These are phyloP conservation scores for Herpetomonas samuelpessoai DNA, from an alignment of 208 protist genomes.

Conservation along the genomic window DNA sequence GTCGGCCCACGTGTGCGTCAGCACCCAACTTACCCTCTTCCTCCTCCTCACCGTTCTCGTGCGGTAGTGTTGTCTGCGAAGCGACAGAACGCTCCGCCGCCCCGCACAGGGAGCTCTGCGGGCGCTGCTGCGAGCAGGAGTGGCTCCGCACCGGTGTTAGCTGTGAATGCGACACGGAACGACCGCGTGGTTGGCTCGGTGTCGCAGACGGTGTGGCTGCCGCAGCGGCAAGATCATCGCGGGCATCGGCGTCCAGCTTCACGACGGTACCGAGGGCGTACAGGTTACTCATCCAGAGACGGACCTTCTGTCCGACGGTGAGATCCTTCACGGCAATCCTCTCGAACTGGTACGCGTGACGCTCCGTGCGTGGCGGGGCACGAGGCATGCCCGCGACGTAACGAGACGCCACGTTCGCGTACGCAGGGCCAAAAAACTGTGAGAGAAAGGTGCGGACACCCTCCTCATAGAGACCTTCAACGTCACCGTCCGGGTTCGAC, in stretches of 20 bases:
- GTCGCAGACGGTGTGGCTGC: neutral
- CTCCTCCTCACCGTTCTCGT: constrained; percentile 5
- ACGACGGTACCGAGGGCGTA: constrained; percentile 72
- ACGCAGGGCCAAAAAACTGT: constrained; percentile 46
- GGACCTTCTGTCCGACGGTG: constrained; percentile 63
- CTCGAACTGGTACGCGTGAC: constrained; percentile 27
- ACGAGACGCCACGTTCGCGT: constrained; percentile 20
- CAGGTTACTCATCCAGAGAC: constrained; percentile 86
- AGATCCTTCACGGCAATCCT: constrained; percentile 31
- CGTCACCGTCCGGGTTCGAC: constrained; percentile 23
- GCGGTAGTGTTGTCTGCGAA: neutral
- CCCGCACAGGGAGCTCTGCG: neutral
- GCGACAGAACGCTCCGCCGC: neutral
- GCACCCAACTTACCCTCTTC: constrained; percentile 7
- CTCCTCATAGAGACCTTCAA: constrained; percentile 43
- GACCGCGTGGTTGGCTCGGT: no score
- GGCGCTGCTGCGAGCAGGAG: neutral
- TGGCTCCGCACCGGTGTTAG: no score
- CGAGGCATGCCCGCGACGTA: constrained; percentile 40
- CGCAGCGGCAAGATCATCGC: neutral
- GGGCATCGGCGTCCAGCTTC: constrained; percentile 12
- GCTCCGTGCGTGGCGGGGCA: constrained; percentile 31
- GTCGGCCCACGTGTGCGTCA: neutral
- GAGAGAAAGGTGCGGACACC: constrained; percentile 38
- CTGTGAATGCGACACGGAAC: no score